Evolutionary conservation across 345 rosid species (phyloP), one percentile per base, ranked within the genome.

Genomic region (Camelina sativa): DNA sequence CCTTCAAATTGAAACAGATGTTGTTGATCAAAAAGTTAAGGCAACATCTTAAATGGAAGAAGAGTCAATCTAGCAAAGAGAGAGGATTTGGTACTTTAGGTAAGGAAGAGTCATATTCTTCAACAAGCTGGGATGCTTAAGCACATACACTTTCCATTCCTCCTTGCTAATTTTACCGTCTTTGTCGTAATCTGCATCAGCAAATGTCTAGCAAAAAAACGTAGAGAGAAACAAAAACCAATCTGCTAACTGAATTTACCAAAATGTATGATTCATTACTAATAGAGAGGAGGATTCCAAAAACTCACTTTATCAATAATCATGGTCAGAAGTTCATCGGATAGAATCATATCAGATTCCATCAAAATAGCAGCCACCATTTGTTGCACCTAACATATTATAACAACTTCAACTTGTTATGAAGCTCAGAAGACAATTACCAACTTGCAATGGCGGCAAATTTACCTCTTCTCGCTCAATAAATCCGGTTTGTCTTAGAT

Each of bases 61-160:
- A 19, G 5, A 7, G 4, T 28, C 30, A 4, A 1, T 32, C 37
- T 9, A 44, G 28, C 54, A 44, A 64, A 64, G 19, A 40, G 6
- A 62, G 51, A 12, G 25, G 48, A 22, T 64, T 57, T 60, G 76
- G 51, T 82, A 91, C 97, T 79, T 89, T 43, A 91, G 64, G 15
- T 86, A 87, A 60, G 92, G 92, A 72, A 91, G 89, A 69, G 97
- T 91, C 97, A 89, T 89, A 76, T 88, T 88, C 83, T 77, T 86
- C 84, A 91, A 78, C 46, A 91, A 76, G 55, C 77, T 71, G 4
- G 97, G 97, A 76, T 88, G 71, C 70, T 79, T 79, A 62, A 75
- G 44, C 54, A 57, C 90, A 67, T 88, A 91, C 0, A 35, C 83
- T 69, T 82, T 91, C 96, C 96, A 91, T 52, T 89, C 91, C 11